Base-by-base conservation (phyloP, 176 grass and related monocot species). In the Ensete ventricosum region DNA sequence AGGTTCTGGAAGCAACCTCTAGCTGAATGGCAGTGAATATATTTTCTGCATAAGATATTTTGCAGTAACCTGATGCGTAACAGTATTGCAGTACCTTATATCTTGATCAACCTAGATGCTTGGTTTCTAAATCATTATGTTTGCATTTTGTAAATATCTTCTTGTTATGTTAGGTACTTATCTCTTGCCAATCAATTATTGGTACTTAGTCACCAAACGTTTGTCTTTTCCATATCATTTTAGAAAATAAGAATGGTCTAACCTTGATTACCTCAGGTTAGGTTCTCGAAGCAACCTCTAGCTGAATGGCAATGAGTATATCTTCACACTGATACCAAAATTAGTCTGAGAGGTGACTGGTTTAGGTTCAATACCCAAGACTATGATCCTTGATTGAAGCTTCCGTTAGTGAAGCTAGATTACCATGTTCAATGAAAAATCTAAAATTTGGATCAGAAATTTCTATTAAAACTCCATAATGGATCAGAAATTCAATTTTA, bases 191-290 rank as follows among this genome's bases (percentile, higher is more conserved):
- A 13, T 62, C 8, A 34, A 34, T 52, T 62, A 65, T 52, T 3
- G 73, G 7, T 9, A 20, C 55, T 73, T 22, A 1, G 52, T 34
- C 16, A 26, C 19, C 10, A 73, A 17, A 68, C 27, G 52, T 55
- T 75, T 58, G 75, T 79, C 19, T 50, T 74, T n/a, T 53, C 14
- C 48, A 81, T 21, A n/a, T 17, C 34, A 69, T 13, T 9, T 27
- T 0, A 12, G 20, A 69, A 50, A 50, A 50, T 69, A 43, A 43
- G 4, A 43, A 43, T 43, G 34, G 34, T 43, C 34, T 43, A 43
- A 43, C 34, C 34, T 43, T 43, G 34, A 6, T 43, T 43, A 43
- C 34, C 4, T 43, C 34, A 43, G 34, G 34, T 50, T 69, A 50
- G 34, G 43, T 50, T 34, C 57, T n/a, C 19, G 16, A 20, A 50